phyloP scores from a whole-genome alignment of 495 filamentous ascomycete species.

The Penicillium riverlandense region DNA sequence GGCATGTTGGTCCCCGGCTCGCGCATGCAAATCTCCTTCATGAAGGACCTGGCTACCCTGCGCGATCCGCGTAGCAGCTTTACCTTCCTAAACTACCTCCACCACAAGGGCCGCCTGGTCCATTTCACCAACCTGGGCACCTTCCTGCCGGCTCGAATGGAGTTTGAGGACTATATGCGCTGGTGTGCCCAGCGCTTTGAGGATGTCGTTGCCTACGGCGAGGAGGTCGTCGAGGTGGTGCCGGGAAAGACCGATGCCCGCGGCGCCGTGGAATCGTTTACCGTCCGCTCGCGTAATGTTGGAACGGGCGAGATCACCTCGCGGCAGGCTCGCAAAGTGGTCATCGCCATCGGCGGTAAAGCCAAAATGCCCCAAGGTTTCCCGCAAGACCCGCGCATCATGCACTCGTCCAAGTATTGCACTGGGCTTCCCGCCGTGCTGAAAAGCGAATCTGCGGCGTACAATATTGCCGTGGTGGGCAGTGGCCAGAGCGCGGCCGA shows the following conservation, averaged over 20 bases:
- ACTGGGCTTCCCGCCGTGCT: constrained; percentile 54
- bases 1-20: constrained; percentile 92
- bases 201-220: constrained; percentile 68
- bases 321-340: constrained; percentile 66
- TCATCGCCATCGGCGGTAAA: constrained; percentile 78
- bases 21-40: constrained; percentile 96
- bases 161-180: constrained; percentile 91
- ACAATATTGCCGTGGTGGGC: constrained; percentile 76
- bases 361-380: constrained; percentile 67
- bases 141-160: constrained; percentile 76
- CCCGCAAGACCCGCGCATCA: constrained; percentile 57
- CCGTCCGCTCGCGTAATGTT: constrained; percentile 45
- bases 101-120: constrained; percentile 68
- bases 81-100: constrained; percentile 92
- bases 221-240: constrained; percentile 58
- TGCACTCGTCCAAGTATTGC: constrained; percentile 89
- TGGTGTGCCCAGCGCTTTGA: constrained; percentile 86
- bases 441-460: constrained; percentile 45
- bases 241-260: constrained; percentile 29
- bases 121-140: constrained; percentile 86
- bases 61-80: constrained; percentile 84
- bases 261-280: constrained; percentile 45
- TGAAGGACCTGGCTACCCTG: constrained; percentile 91
- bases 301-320: constrained; percentile 43
- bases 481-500: constrained; percentile 91